A percentile compares a stretch with the other conserved stretches of the same genome.
These are phyloP conservation scores for Colletotrichum siamense DNA, from an alignment of 2,329 filamentous ascomycete species.

Conservation along the genomic window DNA sequence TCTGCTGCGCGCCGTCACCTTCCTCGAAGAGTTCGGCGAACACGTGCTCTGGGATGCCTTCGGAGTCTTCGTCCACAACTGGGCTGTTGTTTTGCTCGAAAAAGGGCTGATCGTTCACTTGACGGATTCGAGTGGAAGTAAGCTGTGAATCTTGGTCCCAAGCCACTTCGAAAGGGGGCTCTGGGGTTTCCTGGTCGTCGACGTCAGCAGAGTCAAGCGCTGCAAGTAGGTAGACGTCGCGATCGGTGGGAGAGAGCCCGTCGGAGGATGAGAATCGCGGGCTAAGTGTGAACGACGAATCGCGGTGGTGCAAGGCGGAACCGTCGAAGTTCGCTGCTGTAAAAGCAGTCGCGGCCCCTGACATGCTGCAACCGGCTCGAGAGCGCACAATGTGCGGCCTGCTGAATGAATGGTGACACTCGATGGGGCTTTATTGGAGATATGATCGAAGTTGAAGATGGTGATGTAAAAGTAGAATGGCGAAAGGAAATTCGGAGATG, in stretches of 20 bases:
- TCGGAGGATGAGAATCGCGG: not conserved
- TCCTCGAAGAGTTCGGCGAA: not conserved
- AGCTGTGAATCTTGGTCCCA: not conserved
- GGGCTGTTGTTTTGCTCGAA: not conserved
- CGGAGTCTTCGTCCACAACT: not conserved
- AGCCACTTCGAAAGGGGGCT: not conserved
- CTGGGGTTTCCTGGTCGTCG: not conserved
- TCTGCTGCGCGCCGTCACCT: not conserved
- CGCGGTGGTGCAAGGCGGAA: not conserved
- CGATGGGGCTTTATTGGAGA: not conserved
- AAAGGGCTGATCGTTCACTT: not conserved
- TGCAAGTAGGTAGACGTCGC: not conserved
- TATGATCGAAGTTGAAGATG: not conserved
- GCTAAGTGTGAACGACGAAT: not conserved
- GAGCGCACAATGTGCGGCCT: not conserved
- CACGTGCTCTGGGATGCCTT: not conserved
- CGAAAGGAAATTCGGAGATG: not conserved
- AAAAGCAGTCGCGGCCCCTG: not conserved
- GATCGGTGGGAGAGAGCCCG: not conserved
- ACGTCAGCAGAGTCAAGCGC: not conserved
- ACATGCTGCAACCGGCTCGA: not conserved
- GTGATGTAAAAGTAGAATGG: not conserved
- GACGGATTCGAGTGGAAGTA: not conserved
- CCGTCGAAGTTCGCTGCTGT: not conserved
- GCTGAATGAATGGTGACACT: not conserved